Percentiles rank a stretch among this genome's conserved stretches.
These are phyloP conservation scores for Sarcodon aspratus DNA, from an alignment of 768 basidiomycete species.

Conservation along the genomic window DNA sequence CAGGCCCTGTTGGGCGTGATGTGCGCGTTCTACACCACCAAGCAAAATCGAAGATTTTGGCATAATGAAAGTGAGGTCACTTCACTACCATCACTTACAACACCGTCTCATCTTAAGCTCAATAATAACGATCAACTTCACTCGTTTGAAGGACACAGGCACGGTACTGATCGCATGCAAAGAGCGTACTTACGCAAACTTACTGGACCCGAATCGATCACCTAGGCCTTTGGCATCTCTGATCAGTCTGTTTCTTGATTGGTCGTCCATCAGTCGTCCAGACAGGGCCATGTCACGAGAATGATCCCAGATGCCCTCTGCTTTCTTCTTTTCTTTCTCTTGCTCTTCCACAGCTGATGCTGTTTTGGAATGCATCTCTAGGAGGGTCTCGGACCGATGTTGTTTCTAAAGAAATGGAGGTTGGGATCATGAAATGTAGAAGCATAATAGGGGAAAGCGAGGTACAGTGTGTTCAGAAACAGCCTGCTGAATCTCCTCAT, in stretches of 20 bases:
- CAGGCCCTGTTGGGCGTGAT: no score
- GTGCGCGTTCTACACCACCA: no score
- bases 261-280: conserved; percentile 86
- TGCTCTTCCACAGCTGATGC: conserved; percentile 21
- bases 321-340: conserved; percentile 24
- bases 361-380: conserved; percentile 35
- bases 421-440: background rate
- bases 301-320: conserved; percentile 82
- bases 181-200: conserved; percentile 6
- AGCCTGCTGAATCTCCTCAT: conserved; percentile 56
- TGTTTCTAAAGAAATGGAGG: conserved; percentile 15
- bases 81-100: no score
- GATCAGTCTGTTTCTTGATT: conserved; percentile 64
- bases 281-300: conserved; percentile 80
- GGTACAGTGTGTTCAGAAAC: conserved; percentile 76
- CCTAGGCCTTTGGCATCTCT: conserved; percentile 73
- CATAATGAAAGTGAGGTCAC: no score
- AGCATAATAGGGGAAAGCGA: conserved; percentile 5
- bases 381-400: conserved; percentile 12
- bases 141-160: no score
- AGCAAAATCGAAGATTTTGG: no score
- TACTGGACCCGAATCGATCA: conserved; percentile 73
- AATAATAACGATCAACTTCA: no score
- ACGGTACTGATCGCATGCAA: no score
- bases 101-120: no score